Conservation (phyloP, 139 green algal genomes). For the Coelastrella sp. region DNA sequence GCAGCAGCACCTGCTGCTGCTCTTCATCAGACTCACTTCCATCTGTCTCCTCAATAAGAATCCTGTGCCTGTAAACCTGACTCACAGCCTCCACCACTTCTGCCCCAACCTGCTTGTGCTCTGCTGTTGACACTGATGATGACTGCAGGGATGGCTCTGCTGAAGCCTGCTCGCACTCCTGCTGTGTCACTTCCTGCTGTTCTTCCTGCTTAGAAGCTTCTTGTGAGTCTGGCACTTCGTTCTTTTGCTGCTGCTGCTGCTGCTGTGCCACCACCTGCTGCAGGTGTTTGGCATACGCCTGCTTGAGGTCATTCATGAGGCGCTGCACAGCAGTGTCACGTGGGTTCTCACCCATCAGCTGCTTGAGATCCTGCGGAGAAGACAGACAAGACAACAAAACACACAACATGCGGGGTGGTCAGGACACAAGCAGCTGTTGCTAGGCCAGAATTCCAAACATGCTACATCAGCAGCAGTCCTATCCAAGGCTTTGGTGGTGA, state of each 20-base stretch:
- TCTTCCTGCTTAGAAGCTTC: neutral
- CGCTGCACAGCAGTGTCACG: neutral
- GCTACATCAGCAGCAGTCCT: too few relatives aligned
- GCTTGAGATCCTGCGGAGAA: constrained; percentile 14
- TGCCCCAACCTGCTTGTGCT: neutral
- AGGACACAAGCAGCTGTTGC: too few relatives aligned
- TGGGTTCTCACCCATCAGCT: constrained; percentile 28
- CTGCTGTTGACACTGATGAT: constrained; percentile 10
- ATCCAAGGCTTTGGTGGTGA: too few relatives aligned
- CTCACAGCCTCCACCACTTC: neutral
- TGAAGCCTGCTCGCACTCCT: too few relatives aligned
- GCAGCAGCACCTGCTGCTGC: neutral
- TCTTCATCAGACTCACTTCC: constrained; percentile 18
- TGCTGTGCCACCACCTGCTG: constrained; percentile 6
- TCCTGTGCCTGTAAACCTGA: constrained; percentile 5
- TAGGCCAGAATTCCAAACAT: too few relatives aligned
- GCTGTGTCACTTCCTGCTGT: neutral
- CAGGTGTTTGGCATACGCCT: constrained; percentile 20
- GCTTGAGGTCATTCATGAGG: neutral
- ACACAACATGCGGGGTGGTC: neutral
- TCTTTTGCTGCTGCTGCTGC: neutral
- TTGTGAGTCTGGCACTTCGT: neutral
- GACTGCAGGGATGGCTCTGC: neutral
- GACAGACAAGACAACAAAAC: neutral
- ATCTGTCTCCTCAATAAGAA: constrained; percentile 42